Base-by-base conservation (phyloP, 2,329 filamentous ascomycete species). In the Alternaria viburni region DNA sequence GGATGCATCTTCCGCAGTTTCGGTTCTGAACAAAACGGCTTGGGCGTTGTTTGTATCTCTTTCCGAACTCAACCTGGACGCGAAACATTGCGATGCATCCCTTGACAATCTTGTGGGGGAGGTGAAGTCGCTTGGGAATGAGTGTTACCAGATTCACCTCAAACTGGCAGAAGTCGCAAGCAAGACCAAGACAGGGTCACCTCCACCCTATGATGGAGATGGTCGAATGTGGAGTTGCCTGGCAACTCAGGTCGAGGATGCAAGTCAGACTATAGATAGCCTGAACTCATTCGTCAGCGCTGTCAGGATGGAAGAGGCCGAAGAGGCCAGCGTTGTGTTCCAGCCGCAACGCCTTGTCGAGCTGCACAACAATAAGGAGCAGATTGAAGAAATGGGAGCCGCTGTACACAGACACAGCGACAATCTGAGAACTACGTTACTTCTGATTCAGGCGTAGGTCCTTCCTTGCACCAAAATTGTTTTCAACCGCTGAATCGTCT, bases 131-230 rank as follows among this genome's bases (percentile, higher is more conserved):
- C 69, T 73, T 26, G 64, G 66, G n/a, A 64, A 54, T 23, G 70
- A 69, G 56, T 70, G 68, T 62, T 68, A 73, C 44, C 66, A 67
- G 15, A 43, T 71, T 15, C 70, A 72, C 57, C 45, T 63, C 28
- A 64, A 66, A 41, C 50, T 72, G 54, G 61, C 69, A 55, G 61
- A 64, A 41, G 30, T 67, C 41, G 54, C 50, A 13, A 58, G 43
- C 32, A 61, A 61, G 30, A 61, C 25, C 8, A 30, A 57, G 17
- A 46, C n/a, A 23, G 54, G 45, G 5, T 54, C 57, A 23, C 49
- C 54, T 46, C 32, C 52, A 28, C 54, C 51, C n/a, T 58, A 58
- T 19, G 57, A 68, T 32, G 50, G 62, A 36, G 56, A 64, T 52
- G 61, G 57, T 10, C 49, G 50, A 30, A 55, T 70, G 50, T 71